Evolutionary conservation across 2,329 filamentous ascomycete genomes (phyloP).

Genomic region (Zalaria obscura): DNA sequence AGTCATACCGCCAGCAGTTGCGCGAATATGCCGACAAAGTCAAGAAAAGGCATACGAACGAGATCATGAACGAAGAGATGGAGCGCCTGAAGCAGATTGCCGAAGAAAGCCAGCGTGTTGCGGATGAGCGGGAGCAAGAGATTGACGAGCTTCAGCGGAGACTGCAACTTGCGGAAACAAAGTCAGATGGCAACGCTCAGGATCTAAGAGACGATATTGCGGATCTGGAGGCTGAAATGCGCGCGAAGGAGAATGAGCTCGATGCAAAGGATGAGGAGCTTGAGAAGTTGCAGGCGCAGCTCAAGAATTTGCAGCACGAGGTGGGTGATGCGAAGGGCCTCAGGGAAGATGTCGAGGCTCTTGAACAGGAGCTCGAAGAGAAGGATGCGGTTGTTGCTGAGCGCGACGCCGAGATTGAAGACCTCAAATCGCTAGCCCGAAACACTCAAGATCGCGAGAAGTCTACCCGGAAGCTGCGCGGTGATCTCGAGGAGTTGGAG

Average conservation of each 20-base stretch:
- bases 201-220: slow-evolving; percentile 34
- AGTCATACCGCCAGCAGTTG: slow-evolving; percentile 69
- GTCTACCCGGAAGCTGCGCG: slow-evolving; percentile 22
- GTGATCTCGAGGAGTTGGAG: slow-evolving; percentile 19
- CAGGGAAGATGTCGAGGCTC: slow-evolving; percentile 36
- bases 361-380: slow-evolving; percentile 36
- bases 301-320: slow-evolving; percentile 15
- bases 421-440: slow-evolving; percentile 12
- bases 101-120: slow-evolving; percentile 25
- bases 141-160: slow-evolving; percentile 26
- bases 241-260: slow-evolving; percentile 25
- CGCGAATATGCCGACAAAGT: slow-evolving; percentile 69
- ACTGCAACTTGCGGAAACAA: slow-evolving; percentile 20
- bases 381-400: slow-evolving; percentile 28
- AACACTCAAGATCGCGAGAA: slow-evolving; percentile 18
- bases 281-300: slow-evolving; percentile 26
- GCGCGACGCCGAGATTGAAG: slow-evolving; percentile 16
- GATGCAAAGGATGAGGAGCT: slow-evolving; percentile 36
- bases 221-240: slow-evolving; percentile 36
- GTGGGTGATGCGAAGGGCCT: slow-evolving; percentile 44
- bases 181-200: slow-evolving; percentile 15
- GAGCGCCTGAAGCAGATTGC: slow-evolving; percentile 29
- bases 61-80: slow-evolving; percentile 51
- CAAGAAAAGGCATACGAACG: slow-evolving; percentile 57
- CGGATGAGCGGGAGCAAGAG: slow-evolving; percentile 27